Percentiles rank a stretch among this genome's conserved stretches.
Conservation (phyloP, 129 eudicot genomes). For the Kitagawia praeruptora region DNA sequence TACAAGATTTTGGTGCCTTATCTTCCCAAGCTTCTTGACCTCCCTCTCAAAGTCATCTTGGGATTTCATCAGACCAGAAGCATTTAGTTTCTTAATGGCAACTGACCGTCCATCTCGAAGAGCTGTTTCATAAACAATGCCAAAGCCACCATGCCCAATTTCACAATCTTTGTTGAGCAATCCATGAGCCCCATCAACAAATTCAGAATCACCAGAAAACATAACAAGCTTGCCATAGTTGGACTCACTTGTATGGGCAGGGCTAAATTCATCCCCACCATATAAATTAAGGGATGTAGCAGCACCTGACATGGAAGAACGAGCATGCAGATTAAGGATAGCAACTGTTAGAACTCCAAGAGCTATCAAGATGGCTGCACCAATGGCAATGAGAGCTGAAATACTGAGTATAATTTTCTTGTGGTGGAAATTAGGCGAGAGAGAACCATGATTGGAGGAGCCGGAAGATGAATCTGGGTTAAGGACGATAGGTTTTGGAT, state of each 20-base stretch:
- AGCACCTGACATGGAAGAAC: constrained; percentile 38
- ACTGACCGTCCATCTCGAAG: constrained; percentile 67
- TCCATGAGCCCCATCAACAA: constrained; percentile 64
- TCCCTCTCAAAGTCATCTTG: constrained; percentile 78
- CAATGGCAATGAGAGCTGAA: constrained; percentile 81
- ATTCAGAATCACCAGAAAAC: constrained; percentile 81
- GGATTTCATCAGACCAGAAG: constrained; percentile 58
- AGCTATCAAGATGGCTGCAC: constrained; percentile 87
- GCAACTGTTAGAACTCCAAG: constrained; percentile 71
- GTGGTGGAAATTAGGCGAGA: constrained; percentile 42
- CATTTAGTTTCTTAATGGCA: constrained; percentile 75
- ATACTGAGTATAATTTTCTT: constrained; percentile 70
- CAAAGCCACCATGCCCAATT: constrained; percentile 93
- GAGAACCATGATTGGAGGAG: constrained; percentile 37
- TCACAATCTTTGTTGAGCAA: constrained; percentile 72
- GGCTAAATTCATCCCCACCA: constrained; percentile 71
- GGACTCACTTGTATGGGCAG: constrained; percentile 56
- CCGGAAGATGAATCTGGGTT: constrained; percentile 78
- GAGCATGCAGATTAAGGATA: constrained; percentile 68
- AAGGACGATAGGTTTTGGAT: constrained; percentile 88
- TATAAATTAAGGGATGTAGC: constrained; percentile 44
- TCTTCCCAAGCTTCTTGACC: constrained; percentile 58
- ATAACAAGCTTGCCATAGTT: constrained; percentile 83
- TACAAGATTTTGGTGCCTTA: constrained; percentile 65
- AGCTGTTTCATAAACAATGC: constrained; percentile 64